Percentiles rank a stretch among this genome's conserved stretches.
These are phyloP conservation scores for Colletotrichum magnum DNA, from an alignment of 2,329 filamentous ascomycete species.

Conservation along the genomic window DNA sequence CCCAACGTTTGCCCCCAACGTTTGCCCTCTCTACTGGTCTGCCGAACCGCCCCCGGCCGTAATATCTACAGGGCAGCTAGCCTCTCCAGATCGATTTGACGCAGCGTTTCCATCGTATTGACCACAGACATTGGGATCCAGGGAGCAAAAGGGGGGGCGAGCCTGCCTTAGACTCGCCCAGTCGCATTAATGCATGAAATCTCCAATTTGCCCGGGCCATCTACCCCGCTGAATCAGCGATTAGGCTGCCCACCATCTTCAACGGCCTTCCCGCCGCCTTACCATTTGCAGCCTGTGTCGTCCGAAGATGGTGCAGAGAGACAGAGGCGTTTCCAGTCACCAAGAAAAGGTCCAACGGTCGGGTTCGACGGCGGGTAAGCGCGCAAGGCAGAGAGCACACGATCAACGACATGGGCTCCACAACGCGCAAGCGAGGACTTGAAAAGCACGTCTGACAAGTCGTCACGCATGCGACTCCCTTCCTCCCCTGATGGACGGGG, in stretches of 20 bases:
- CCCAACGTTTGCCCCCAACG: neutral
- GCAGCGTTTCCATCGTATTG: conserved; percentile 20
- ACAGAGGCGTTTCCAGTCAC: conserved; percentile 13
- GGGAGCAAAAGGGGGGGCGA: neutral
- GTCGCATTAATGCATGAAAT: conserved; percentile 39
- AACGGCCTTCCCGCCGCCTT: conserved; percentile 40
- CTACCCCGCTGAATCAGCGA: conserved; percentile 41
- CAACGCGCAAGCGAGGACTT: conserved; percentile 1
- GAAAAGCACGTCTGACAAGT: conserved; percentile 3
- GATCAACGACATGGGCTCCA: conserved; percentile 28
- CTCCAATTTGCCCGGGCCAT: conserved; percentile 37
- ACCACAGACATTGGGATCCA: conserved; percentile 5
- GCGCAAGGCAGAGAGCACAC: conserved; percentile 19
- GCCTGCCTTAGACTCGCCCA: conserved; percentile 17
- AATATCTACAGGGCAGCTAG: conserved; percentile 36
- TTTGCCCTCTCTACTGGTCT: neutral
- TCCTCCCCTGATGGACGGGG: conserved; percentile 6
- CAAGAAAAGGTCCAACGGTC: conserved; percentile 19
- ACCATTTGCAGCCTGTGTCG: conserved; percentile 29
- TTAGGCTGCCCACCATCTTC: conserved; percentile 38
- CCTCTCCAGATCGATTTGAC: conserved; percentile 15
- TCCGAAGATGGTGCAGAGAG: conserved; percentile 21
- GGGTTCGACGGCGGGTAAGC: conserved; percentile 3
- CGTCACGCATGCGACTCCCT: conserved; percentile 24
- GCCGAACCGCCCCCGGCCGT: neutral